phyloP scores from a whole-genome alignment of 2,329 filamentous ascomycete genomes.

The Beauveria asiatica region DNA sequence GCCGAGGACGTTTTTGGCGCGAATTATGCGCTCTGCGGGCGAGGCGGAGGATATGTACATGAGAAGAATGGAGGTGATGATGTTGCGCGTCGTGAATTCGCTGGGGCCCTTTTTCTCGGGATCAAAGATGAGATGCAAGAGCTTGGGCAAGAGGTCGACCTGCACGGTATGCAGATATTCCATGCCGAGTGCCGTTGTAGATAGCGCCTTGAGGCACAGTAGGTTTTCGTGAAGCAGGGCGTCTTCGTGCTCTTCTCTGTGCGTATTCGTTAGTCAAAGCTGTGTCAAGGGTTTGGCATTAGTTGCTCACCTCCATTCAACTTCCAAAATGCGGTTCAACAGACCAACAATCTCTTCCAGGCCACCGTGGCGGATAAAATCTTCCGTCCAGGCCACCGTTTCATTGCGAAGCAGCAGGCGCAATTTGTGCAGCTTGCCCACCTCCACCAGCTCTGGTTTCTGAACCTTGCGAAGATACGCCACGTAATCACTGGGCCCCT shows the following conservation, averaged over 20 bases:
- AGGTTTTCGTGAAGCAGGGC: conserved; percentile 84
- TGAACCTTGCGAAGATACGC: conserved; percentile 72
- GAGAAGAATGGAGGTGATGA: conserved; percentile 83
- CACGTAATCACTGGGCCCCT: conserved; percentile 76
- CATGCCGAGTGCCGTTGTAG: conserved; percentile 80
- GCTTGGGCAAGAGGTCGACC: conserved; percentile 70
- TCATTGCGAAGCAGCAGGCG: conserved; percentile 85
- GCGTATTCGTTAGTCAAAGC: conserved; percentile 15
- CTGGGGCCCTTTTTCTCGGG: conserved; percentile 97
- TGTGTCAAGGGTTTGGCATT: background rate
- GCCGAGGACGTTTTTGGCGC: conserved; percentile 64
- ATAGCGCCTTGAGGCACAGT: conserved; percentile 87
- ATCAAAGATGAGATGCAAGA: conserved; percentile 86
- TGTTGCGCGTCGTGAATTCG: conserved; percentile 87
- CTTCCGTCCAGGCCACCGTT: conserved; percentile 90
- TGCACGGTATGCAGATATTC: conserved; percentile 75
- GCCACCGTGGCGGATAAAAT: conserved; percentile 79
- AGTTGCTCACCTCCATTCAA: conserved; percentile 82
- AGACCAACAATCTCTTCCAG: conserved; percentile 87
- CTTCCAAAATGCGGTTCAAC: conserved; percentile 82
- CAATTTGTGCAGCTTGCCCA: conserved; percentile 92
- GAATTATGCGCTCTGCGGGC: conserved; percentile 51
- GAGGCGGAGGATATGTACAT: conserved; percentile 70
- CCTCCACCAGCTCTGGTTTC: conserved; percentile 76
- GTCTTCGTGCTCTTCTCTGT: conserved; percentile 90